Percentiles rank a stretch among this genome's conserved stretches.
phyloP scores from a whole-genome alignment of 192 early-diverging fungal genomes.

The Umbelopsis sp. region DNA sequence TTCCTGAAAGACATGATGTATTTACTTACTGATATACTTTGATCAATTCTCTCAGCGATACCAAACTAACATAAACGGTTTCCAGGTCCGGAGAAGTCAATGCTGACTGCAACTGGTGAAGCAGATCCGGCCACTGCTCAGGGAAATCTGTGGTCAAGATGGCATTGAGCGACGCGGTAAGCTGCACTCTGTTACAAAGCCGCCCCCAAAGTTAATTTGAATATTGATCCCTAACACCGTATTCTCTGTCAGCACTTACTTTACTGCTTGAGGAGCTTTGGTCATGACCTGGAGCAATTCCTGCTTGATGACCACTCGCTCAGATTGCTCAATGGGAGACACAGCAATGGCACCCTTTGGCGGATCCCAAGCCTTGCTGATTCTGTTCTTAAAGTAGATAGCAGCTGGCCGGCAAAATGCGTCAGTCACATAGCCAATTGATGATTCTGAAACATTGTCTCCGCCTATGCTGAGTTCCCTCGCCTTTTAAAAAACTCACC shows the following conservation, averaged over 20 bases:
- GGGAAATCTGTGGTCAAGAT: slow-evolving; percentile 82
- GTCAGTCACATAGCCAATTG: background rate
- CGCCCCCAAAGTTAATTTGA: background rate
- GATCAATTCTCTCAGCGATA: slow-evolving; percentile 78
- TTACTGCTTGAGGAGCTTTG: slow-evolving; percentile 65
- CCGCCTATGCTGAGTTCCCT: slow-evolving; percentile 14
- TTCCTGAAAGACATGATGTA: background rate
- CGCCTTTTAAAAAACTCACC: slow-evolving; percentile 41
- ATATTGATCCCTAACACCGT: background rate
- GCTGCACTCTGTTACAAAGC: slow-evolving; percentile 56
- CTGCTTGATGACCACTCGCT: slow-evolving; percentile 66
- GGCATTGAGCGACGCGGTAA: slow-evolving; percentile 74
- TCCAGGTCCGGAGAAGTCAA: slow-evolving; percentile 66
- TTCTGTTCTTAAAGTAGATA: slow-evolving; percentile 91
- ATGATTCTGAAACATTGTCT: background rate
- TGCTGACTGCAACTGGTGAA: slow-evolving; percentile 62
- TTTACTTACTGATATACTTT: slow-evolving; percentile 71
- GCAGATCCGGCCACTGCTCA: slow-evolving; percentile 80
- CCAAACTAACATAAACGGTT: slow-evolving; percentile 74
- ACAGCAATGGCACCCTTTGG: slow-evolving; percentile 23
- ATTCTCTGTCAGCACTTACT: slow-evolving; percentile 42
- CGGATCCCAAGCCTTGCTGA: slow-evolving; percentile 68
- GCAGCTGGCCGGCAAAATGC: slow-evolving; percentile 39
- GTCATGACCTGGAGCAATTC: slow-evolving; percentile 73
- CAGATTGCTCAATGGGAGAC: slow-evolving; percentile 57